Base-by-base conservation (phyloP, 2,329 filamentous ascomycete species). In the Penicillium sp. region DNA sequence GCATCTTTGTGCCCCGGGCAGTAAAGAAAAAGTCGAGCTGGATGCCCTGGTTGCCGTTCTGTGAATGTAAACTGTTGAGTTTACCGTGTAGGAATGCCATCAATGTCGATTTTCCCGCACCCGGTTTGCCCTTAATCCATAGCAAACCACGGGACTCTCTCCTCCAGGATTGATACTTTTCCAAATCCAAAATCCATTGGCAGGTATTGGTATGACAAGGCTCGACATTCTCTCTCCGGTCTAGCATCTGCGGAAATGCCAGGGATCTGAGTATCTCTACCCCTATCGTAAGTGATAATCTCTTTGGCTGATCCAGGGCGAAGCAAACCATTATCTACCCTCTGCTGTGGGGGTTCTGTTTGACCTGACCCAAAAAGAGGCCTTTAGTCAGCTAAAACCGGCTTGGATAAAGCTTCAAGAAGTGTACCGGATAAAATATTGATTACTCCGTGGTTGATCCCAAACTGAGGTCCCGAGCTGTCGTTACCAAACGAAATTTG, bases 81-180 rank as follows among this genome's bases (percentile, higher is more conserved):
- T 52, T 36, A 5, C 49, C 29, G 23, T 56, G 46, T 5, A 60
- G 37, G 23, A 51, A 65, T n/a, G 43, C 41, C 61, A 62, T 60
- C 13, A 63, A 37, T 1, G 54, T 59, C 3, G 56, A 58, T 49
- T 64, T 65, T 1, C 62, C 60, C 3, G 56, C 48, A n/a, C 62
- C 62, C 9, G 61, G 57, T 21, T 65, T 62, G 9, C 60, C 60
- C 24, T 54, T 56, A 15, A 64, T 54, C 61, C 61, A 63, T 1
- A 63, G 45, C 1, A 60, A 26, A 23, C 54, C 55, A 3, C 21
- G 21, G 6, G 39, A 8, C 41, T 34, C 6, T 3, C 7, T 20
- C 5, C 7, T 40, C 55, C 58, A 60, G 8, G 42, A 27, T 3
- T 51, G 17, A 20, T 54, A 61, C 7, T 57, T 18, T 5, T 57